Percentiles rank a stretch among this genome's conserved stretches.
Evolutionary conservation across 805 yeast genomes (phyloP).

Genomic region (Metschnikowia proteae): DNA sequence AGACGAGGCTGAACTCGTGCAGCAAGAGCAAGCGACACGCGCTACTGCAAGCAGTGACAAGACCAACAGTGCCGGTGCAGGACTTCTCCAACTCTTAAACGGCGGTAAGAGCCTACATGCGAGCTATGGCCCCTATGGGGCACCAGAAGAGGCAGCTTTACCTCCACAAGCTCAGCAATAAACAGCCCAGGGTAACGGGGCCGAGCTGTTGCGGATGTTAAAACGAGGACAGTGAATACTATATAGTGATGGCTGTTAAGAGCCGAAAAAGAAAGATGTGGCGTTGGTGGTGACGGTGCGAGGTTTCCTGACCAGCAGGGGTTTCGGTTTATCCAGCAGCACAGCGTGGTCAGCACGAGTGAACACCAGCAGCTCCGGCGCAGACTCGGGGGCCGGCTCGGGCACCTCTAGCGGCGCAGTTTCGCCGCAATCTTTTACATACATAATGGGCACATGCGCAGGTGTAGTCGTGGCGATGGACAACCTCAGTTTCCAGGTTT

Average conservation of each 20-base stretch:
- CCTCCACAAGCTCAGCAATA: conserved; percentile 1
- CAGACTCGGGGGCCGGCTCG: not conserved
- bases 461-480: conserved; percentile 8
- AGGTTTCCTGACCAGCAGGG: conserved; percentile 4
- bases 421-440: conserved; percentile 10
- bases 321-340: not conserved
- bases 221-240: conserved; percentile 3
- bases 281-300: not conserved
- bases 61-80: conserved; percentile 11
- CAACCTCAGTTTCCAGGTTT: conserved; percentile 17
- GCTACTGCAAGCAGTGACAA: not conserved
- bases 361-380: conserved; percentile 1
- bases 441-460: conserved; percentile 12
- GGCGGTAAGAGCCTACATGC: conserved; percentile 9
- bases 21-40: not conserved
- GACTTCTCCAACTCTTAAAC: conserved; percentile 11
- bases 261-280: conserved; percentile 1
- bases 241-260: not conserved
- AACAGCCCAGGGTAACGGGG: conserved; percentile 10
- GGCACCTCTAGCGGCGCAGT: not conserved
- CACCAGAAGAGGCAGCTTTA: conserved; percentile 7
- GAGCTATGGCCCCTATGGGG: conserved; percentile 14
- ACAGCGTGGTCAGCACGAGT: conserved; percentile 6
- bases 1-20: conserved; percentile 26
- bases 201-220: conserved; percentile 20